phyloP scores from a whole-genome alignment of 768 basidiomycete species.

The Dictyophora rubrovolvata region DNA sequence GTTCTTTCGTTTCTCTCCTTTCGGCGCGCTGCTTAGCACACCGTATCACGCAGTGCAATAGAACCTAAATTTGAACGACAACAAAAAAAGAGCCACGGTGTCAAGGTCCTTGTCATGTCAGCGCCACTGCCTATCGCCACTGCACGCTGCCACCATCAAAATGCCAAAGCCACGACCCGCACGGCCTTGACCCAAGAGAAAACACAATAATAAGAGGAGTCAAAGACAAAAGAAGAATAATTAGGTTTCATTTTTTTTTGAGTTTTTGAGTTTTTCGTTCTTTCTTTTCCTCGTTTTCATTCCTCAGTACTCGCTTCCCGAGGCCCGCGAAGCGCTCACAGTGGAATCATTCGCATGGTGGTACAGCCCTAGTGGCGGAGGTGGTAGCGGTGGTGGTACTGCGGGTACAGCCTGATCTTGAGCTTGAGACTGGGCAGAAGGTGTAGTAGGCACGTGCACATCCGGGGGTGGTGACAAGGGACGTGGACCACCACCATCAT shows the following conservation, averaged over 20 bases:
- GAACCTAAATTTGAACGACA: too few relatives aligned
- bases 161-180: not conserved
- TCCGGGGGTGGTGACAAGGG: slow-evolving; percentile 9
- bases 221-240: not conserved
- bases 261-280: not conserved
- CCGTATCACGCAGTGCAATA: too few relatives aligned
- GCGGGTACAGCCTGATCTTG: not conserved
- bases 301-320: slow-evolving; percentile 7
- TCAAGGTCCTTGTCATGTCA: too few relatives aligned
- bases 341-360: slow-evolving; percentile 1
- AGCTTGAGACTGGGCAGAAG: not conserved
- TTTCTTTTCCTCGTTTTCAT: not conserved
- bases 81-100: too few relatives aligned
- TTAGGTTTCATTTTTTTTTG: not conserved
- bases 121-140: too few relatives aligned
- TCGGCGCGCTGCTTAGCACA: too few relatives aligned
- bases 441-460: not conserved
- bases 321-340: slow-evolving; percentile 5
- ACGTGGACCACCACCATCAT: not conserved
- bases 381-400: not conserved
- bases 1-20: too few relatives aligned
- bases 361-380: not conserved
- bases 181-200: not conserved
- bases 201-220: not conserved
- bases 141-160: too few relatives aligned